phyloP scores from a whole-genome alignment of 1,284 basidiomycete genomes.

The Ustilago cynodontis region DNA sequence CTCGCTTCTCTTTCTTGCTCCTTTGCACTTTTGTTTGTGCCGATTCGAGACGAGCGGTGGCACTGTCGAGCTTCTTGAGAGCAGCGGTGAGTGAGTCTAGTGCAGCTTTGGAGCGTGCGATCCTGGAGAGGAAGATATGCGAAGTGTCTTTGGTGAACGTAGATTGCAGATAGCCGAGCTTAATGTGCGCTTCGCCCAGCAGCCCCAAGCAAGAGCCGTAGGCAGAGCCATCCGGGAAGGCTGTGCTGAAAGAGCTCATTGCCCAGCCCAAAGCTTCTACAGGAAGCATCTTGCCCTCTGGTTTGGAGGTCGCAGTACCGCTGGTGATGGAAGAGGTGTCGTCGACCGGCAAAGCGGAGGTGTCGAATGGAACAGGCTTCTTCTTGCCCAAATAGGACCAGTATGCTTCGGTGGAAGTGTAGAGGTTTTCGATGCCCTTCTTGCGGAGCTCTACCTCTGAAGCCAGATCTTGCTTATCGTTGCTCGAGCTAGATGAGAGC shows the following conservation, averaged over 20 bases:
- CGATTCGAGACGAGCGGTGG: slow-evolving; percentile 47
- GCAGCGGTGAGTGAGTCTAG: slow-evolving; percentile 47
- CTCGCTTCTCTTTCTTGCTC: slow-evolving; percentile 64
- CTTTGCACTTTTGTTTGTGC: slow-evolving; percentile 60
- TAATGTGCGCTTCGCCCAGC: slow-evolving; percentile 44
- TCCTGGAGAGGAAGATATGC: slow-evolving; percentile 48
- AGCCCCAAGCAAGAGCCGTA: slow-evolving; percentile 40
- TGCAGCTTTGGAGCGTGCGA: slow-evolving; percentile 47
- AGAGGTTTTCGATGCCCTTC: slow-evolving; percentile 41
- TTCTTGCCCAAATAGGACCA: slow-evolving; percentile 52
- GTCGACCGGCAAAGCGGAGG: slow-evolving; percentile 19
- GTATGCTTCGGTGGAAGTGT: slow-evolving; percentile 49
- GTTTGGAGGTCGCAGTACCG: slow-evolving; percentile 21
- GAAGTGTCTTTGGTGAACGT: slow-evolving; percentile 49
- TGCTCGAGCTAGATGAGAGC: slow-evolving; percentile 12
- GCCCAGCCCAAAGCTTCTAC: slow-evolving; percentile 52
- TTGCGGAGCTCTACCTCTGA: slow-evolving; percentile 43
- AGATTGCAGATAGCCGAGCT: slow-evolving; percentile 43
- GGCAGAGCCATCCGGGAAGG: slow-evolving; percentile 26
- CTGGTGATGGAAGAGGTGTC: slow-evolving; percentile 30
- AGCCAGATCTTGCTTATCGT: slow-evolving; percentile 37
- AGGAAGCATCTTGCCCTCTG: slow-evolving; percentile 43
- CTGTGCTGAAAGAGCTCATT: slow-evolving; percentile 36
- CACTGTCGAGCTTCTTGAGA: slow-evolving; percentile 55
- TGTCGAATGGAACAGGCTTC: slow-evolving; percentile 49